Evolutionary conservation across 108 stramenopile species (phyloP).

Genomic region (Tribonema minus): DNA sequence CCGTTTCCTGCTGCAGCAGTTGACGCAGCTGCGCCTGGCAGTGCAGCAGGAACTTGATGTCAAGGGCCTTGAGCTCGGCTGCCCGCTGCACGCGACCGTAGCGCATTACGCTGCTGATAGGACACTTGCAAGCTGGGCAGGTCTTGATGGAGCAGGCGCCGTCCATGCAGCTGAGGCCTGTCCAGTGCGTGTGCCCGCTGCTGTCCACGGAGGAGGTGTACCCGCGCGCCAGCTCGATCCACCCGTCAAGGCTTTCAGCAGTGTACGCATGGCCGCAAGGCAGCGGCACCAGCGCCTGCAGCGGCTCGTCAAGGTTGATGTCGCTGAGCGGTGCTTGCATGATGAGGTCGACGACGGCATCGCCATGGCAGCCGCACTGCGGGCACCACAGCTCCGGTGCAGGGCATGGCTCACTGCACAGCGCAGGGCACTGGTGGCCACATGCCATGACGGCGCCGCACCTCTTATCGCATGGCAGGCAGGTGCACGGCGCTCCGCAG

Average conservation of each 20-base stretch:
- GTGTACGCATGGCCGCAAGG: neutral
- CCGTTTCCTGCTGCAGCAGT: neutral
- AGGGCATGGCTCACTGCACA: neutral
- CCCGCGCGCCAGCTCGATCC: neutral
- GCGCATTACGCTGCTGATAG: neutral
- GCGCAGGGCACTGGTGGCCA: neutral
- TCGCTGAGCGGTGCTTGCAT: neutral
- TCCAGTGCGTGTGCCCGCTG: neutral
- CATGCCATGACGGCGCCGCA: neutral
- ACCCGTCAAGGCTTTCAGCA: neutral
- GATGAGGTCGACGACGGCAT: neutral
- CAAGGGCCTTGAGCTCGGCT: neutral
- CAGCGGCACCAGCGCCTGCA: neutral
- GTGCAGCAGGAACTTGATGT: neutral
- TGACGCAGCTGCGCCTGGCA: neutral
- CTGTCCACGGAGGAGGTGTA: neutral
- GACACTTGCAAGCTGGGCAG: neutral
- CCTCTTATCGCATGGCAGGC: neutral
- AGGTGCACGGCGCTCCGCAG: neutral
- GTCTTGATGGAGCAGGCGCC: neutral
- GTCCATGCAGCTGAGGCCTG: neutral
- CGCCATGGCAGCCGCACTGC: neutral
- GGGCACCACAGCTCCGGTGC: neutral
- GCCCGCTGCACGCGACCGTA: neutral
- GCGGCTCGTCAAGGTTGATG: neutral